Evolutionary conservation across 805 yeast genomes (phyloP).

Genomic region (Hanseniaspora meyeri): DNA sequence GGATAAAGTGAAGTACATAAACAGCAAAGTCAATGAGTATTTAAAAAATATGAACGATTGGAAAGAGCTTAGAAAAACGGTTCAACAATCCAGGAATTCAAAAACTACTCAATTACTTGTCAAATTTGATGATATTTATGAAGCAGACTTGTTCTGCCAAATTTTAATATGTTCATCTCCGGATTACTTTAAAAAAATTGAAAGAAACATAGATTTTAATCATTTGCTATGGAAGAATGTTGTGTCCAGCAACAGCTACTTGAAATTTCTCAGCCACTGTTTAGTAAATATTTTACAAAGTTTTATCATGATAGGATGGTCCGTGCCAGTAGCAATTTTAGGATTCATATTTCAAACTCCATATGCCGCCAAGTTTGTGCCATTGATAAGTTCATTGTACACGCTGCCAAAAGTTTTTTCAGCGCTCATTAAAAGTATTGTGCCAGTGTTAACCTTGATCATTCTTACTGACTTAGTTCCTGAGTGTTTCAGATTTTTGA

Average conservation of each 20-base stretch:
- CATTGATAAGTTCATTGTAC: conserved; percentile 33
- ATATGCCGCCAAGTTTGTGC: conserved; percentile 46
- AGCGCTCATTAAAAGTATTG: conserved; percentile 36
- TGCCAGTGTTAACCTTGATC: conserved; percentile 58
- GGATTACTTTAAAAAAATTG: conserved; percentile 33
- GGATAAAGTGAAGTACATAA: not conserved
- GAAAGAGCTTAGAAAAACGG: not conserved
- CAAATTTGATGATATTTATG: conserved; percentile 43
- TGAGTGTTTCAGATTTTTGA: conserved; percentile 40
- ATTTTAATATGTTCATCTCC: conserved; percentile 35
- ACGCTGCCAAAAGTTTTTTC: not conserved
- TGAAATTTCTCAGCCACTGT: conserved; percentile 30
- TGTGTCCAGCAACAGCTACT: conserved; percentile 28
- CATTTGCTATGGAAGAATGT: conserved; percentile 67
- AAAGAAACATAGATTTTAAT: conserved; percentile 46
- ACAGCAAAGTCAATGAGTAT: not conserved
- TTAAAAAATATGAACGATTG: conserved; percentile 14
- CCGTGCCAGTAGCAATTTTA: conserved; percentile 70
- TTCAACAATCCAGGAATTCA: conserved; percentile 17
- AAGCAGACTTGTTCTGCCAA: conserved; percentile 56
- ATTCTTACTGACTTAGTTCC: conserved; percentile 54
- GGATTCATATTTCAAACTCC: conserved; percentile 68
- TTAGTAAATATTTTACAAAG: conserved; percentile 37
- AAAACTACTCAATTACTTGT: conserved; percentile 39
- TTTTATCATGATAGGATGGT: conserved; percentile 52